Percentiles rank a stretch among this genome's conserved stretches.
Evolutionary conservation across 1,139 yeast species (phyloP).

Genomic region (Candida mesenterica): DNA sequence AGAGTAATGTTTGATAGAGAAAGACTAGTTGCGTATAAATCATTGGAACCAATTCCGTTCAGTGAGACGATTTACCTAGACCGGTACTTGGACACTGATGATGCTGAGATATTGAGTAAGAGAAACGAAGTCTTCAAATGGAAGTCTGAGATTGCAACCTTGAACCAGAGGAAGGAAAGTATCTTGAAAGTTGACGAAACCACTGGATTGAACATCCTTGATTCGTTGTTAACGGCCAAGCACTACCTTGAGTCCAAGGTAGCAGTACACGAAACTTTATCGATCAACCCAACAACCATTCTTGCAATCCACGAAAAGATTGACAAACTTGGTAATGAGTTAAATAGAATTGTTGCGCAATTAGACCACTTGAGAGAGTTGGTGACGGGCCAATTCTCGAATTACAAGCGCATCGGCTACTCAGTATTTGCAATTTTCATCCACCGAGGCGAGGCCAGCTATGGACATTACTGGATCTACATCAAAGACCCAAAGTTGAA

Average conservation of each 20-base stretch:
- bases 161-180: slow-evolving; percentile 42
- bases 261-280: slow-evolving; percentile 22
- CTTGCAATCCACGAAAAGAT: slow-evolving; percentile 35
- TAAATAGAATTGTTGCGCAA: slow-evolving; percentile 34
- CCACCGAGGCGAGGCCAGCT: slow-evolving; percentile 93
- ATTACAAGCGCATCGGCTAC: slow-evolving; percentile 66
- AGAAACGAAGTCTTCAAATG: slow-evolving; percentile 62
- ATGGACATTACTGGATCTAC: slow-evolving; percentile 96
- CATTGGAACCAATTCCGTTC: slow-evolving; percentile 78
- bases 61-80: slow-evolving; percentile 79
- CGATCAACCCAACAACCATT: slow-evolving; percentile 35
- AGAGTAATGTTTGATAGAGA: slow-evolving; percentile 86
- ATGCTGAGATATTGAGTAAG: slow-evolving; percentile 50
- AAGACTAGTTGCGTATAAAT: slow-evolving; percentile 72
- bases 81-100: slow-evolving; percentile 76
- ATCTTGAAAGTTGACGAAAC: slow-evolving; percentile 45
- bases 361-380: slow-evolving; percentile 43
- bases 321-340: slow-evolving; percentile 35
- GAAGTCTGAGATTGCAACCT: slow-evolving; percentile 52
- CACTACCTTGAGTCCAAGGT: slow-evolving; percentile 40
- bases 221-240: slow-evolving; percentile 49
- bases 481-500: slow-evolving; percentile 70
- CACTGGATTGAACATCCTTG: slow-evolving; percentile 50
- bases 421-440: slow-evolving; percentile 87
- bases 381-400: slow-evolving; percentile 58